Evolutionary conservation across 2,329 filamentous ascomycete genomes (phyloP).

Genomic region (Aurifilum marmelostoma): DNA sequence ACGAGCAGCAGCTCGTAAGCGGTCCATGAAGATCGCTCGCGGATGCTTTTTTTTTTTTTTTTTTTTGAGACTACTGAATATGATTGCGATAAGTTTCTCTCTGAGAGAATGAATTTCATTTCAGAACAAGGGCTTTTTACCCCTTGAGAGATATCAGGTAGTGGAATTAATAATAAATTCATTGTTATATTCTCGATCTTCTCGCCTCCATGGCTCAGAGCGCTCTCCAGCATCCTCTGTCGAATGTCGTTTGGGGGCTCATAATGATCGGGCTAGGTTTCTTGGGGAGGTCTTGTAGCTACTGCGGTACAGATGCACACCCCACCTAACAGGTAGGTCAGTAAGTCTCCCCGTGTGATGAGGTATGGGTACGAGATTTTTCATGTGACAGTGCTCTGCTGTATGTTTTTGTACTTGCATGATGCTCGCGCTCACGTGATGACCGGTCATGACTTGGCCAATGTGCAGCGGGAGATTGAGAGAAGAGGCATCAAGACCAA

Average conservation of each 20-base stretch:
- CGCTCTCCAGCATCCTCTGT: neutral
- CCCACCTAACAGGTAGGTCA: neutral
- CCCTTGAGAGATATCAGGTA: neutral
- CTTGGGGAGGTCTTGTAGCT: neutral
- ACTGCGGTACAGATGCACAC: neutral
- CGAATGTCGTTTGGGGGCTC: neutral
- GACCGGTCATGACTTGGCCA: neutral
- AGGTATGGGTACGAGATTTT: neutral
- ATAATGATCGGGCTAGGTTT: neutral
- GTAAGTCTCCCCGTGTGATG: neutral
- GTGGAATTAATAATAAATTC: conserved; percentile 14
- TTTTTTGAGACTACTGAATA: neutral
- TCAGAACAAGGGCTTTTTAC: neutral
- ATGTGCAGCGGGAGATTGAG: neutral
- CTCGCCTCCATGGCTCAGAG: neutral
- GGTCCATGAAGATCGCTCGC: neutral
- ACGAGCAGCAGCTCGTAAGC: conserved; percentile 20
- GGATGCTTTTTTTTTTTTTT: neutral
- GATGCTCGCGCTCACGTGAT: neutral
- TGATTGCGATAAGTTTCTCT: conserved; percentile 1
- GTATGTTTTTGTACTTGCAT: neutral
- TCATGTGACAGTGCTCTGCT: conserved; percentile 1
- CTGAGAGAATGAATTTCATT: neutral
- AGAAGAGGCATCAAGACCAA: neutral
- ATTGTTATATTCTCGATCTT: neutral